Base-by-base conservation (phyloP, 75 land plant genomes). In the Cunninghamia lanceolata region DNA sequence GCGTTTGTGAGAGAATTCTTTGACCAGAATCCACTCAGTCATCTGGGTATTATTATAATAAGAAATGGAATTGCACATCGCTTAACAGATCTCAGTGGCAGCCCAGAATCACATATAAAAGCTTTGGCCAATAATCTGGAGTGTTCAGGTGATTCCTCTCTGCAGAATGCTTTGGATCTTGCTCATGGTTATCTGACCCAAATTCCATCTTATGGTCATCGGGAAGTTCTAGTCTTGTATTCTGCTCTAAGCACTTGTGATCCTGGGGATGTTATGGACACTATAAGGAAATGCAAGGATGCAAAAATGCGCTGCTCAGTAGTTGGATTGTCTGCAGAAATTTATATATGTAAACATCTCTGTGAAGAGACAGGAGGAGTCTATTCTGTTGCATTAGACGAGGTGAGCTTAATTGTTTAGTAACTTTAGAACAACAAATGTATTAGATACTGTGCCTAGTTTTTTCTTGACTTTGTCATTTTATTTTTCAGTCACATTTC, bases 11-110 rank as follows among this genome's bases (percentile, higher is more conserved):
- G 97, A 85, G 99, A 98, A 85, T 98, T 94, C 84, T 98, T 98
- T 91, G 99, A 98, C 86, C 99, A 98, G 89, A 98, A 98, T 86
- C 99, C 99, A 32, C 92, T 98, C 39, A 96, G 99, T 86, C 99
- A 98, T 79, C 86, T 98, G 77, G 96, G 99, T 36, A 74, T 98
- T 1, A 91, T 96, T 19, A 90, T 91, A 8, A 91, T 98, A 52
- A 94, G 93, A 87, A 96, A 98, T 91, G 99, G 99, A 50, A 84
- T 98, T 85, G 94, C 99, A 68, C 93, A 94, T 30, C 87, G 94
- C 28, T 87, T 98, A 85, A 96, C 99, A 36, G 96, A 98, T 71
- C 91, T 98, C 82, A 98, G 99, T 88, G 99, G 99, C 47, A 98
- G 96, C 86, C 99, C 99, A 50, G 99, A 98, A 82, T 89, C 96